These are phyloP conservation scores for Fusarium armeniacum DNA, from an alignment of 2,329 filamentous ascomycete genomes.

Conservation along the genomic window DNA sequence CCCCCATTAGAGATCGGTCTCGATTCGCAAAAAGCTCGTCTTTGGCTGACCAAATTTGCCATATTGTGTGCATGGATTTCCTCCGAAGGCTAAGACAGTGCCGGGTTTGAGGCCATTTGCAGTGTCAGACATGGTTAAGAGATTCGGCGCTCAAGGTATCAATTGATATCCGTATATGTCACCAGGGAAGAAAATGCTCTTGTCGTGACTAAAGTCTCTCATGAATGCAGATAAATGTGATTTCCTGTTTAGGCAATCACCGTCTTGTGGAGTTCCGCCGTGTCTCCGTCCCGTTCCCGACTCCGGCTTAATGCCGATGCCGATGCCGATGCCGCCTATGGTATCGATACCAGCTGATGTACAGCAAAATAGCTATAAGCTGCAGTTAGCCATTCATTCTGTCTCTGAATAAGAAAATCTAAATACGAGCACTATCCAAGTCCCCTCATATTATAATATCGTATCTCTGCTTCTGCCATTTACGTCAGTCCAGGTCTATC, in stretches of 20 bases:
- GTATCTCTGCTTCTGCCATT: slow-evolving; percentile 16
- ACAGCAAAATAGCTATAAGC: neutral
- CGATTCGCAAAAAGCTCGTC: slow-evolving; percentile 5
- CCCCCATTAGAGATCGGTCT: slow-evolving; percentile 15
- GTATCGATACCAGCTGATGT: slow-evolving; percentile 1
- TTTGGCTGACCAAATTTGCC: slow-evolving; percentile 14
- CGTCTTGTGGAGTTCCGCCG: slow-evolving; percentile 23
- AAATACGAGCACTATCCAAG: neutral
- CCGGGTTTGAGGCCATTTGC: neutral
- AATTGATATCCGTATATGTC: slow-evolving; percentile 14
- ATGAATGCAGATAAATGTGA: neutral
- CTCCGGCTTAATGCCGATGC: slow-evolving; percentile 7
- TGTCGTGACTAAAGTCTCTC: slow-evolving; percentile 1
- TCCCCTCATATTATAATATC: neutral
- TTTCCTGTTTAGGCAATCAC: slow-evolving; percentile 41
- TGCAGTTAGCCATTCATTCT: neutral
- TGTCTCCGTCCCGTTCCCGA: slow-evolving; percentile 23
- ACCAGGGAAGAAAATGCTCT: slow-evolving; percentile 2
- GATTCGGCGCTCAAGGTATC: neutral
- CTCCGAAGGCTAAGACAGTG: slow-evolving; percentile 1
- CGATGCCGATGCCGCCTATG: slow-evolving; percentile 6
- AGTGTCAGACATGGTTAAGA: neutral
- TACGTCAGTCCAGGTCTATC: slow-evolving; percentile 36
- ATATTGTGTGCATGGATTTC: slow-evolving; percentile 11
- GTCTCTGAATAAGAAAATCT: neutral